Percentiles rank a stretch among this genome's conserved stretches.
These are phyloP conservation scores for Diddensiella transvaalensis DNA, from an alignment of 805 yeast species.

Conservation along the genomic window DNA sequence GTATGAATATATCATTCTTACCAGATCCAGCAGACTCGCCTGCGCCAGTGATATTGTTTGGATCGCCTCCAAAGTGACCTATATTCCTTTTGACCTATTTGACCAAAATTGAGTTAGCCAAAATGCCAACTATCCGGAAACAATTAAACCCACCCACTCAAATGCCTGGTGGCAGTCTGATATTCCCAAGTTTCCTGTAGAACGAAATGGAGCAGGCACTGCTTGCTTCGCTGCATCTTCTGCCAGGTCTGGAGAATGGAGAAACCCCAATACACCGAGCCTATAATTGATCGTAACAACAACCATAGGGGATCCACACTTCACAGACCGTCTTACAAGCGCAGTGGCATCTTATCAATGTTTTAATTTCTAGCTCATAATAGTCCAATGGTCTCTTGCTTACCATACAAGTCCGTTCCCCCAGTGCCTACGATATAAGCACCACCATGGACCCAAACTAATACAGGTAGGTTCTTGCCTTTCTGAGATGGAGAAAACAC, in stretches of 20 bases:
- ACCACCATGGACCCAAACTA: slow-evolving; percentile 4
- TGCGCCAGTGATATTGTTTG: slow-evolving; percentile 28
- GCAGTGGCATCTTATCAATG: not conserved
- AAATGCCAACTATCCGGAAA: no score
- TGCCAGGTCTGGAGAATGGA: not conserved
- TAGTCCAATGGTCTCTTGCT: not conserved
- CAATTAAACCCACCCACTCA: not conserved
- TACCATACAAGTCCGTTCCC: slow-evolving; percentile 2
- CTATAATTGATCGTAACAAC: slow-evolving; percentile 1
- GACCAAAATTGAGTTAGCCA: no score
- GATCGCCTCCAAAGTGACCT: slow-evolving; percentile 1
- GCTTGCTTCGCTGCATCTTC: not conserved
- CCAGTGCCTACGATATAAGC: slow-evolving; percentile 3
- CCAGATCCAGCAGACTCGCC: slow-evolving; percentile 38
- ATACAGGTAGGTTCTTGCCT: not conserved
- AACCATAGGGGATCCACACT: not conserved
- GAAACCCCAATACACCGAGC: slow-evolving; percentile 1
- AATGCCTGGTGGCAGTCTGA: not conserved
- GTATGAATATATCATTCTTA: no score
- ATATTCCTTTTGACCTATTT: not conserved
- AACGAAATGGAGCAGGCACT: not conserved
- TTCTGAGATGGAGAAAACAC: slow-evolving; percentile 22
- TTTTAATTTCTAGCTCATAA: not conserved
- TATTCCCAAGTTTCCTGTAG: slow-evolving; percentile 1
- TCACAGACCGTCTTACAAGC: not conserved